These are phyloP conservation scores for Fusarium protoensiforme DNA, from an alignment of 2,329 filamentous ascomycete genomes.

Conservation along the genomic window DNA sequence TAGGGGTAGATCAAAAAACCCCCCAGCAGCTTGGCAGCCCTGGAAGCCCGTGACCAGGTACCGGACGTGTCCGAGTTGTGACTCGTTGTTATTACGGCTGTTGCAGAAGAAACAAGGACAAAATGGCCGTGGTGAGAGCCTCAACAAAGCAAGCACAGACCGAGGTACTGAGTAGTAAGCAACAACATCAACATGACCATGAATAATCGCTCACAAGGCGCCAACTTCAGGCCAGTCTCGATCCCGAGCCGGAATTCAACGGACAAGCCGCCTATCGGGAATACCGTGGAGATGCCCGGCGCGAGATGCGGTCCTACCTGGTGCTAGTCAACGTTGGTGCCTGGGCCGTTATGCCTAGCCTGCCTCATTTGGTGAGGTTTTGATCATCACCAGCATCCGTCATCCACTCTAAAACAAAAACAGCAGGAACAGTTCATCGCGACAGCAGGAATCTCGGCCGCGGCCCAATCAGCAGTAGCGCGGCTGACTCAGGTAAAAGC, in stretches of 20 bases:
- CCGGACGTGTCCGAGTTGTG: neutral
- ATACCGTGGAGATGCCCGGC: neutral
- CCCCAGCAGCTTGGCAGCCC: neutral
- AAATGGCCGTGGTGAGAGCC: conserved; percentile 11
- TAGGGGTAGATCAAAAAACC: neutral
- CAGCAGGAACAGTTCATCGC: conserved; percentile 27
- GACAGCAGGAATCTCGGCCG: neutral
- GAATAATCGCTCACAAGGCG: conserved; percentile 2
- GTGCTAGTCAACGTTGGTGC: neutral
- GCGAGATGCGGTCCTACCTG: neutral
- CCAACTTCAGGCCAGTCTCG: conserved; percentile 7
- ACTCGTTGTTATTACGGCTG: neutral
- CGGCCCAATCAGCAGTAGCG: conserved; percentile 20
- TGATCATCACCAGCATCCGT: neutral
- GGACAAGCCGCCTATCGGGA: neutral
- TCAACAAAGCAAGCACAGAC: conserved; percentile 23
- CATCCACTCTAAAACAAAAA: conserved; percentile 25
- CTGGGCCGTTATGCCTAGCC: neutral
- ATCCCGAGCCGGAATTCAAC: neutral
- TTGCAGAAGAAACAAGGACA: neutral
- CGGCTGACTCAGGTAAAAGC: conserved; percentile 22
- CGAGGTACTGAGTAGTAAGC: neutral
- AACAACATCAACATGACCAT: conserved; percentile 3
- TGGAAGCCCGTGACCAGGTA: neutral
- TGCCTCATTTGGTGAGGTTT: neutral